Percentiles rank a stretch among this genome's conserved stretches.
These are phyloP conservation scores for Cladophialophora chaetospira DNA, from an alignment of 2,329 filamentous ascomycete species.

Conservation along the genomic window DNA sequence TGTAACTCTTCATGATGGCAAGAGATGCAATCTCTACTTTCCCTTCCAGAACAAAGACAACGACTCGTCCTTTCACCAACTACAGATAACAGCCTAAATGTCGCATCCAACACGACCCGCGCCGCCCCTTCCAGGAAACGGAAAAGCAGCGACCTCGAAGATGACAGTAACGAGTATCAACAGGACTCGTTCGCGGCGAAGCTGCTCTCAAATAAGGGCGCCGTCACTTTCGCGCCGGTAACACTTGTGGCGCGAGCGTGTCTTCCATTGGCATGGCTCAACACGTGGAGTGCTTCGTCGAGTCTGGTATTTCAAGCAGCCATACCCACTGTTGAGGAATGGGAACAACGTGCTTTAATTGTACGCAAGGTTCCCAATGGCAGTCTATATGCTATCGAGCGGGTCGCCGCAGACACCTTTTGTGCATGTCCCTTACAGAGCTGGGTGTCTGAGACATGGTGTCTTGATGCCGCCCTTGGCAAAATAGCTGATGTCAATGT, in stretches of 20 bases:
- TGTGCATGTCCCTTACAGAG: slow-evolving; percentile 23
- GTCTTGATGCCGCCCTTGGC: slow-evolving; percentile 27
- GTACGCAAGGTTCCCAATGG: slow-evolving; percentile 26
- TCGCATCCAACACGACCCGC: not conserved
- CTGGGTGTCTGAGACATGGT: slow-evolving; percentile 30
- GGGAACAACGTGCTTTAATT: slow-evolving; percentile 28
- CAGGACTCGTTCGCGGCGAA: slow-evolving; percentile 12
- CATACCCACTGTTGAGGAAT: slow-evolving; percentile 23
- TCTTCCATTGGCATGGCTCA: slow-evolving; percentile 31
- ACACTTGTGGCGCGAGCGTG: slow-evolving; percentile 30
- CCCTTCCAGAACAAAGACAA: not conserved
- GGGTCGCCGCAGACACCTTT: slow-evolving; percentile 18
- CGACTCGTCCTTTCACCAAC: slow-evolving; percentile 13
- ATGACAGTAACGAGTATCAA: slow-evolving; percentile 3
- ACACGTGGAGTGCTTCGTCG: slow-evolving; percentile 5
- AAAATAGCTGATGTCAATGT: slow-evolving; percentile 19
- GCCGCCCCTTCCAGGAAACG: slow-evolving; percentile 17
- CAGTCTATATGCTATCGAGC: slow-evolving; percentile 31
- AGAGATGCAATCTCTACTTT: slow-evolving; percentile 20
- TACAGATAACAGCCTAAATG: slow-evolving; percentile 17
- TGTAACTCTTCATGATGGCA: slow-evolving; percentile 18
- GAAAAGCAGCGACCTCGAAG: slow-evolving; percentile 21
- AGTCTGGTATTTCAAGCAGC: slow-evolving; percentile 24
- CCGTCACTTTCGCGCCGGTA: slow-evolving; percentile 22
- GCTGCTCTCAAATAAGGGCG: slow-evolving; percentile 3